Evolutionary conservation across 805 yeast genomes (phyloP).

Genomic region (Wickerhamomyces mucosus): DNA sequence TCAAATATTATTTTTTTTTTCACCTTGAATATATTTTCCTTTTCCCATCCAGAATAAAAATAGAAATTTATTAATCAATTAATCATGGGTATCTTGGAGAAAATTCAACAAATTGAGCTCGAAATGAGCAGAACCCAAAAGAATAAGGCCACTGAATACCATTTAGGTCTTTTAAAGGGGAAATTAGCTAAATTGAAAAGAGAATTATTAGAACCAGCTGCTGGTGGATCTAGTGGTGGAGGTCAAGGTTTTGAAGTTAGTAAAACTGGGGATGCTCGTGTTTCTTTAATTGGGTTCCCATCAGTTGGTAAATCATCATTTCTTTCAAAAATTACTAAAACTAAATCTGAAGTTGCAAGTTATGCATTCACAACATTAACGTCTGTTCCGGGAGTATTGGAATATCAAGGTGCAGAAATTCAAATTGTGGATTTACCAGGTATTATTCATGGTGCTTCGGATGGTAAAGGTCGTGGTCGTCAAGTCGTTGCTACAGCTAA

Average conservation of each 20-base stretch:
- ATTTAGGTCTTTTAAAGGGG: constrained; percentile 87
- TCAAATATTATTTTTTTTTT: too few relatives aligned
- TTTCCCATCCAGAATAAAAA: not conserved
- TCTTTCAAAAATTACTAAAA: constrained; percentile 80
- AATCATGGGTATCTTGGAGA: constrained; percentile 14
- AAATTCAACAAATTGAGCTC: constrained; percentile 21
- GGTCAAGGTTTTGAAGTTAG: constrained; percentile 90
- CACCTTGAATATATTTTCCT: too few relatives aligned
- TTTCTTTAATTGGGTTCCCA: constrained; percentile 92
- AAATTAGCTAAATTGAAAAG: constrained; percentile 88
- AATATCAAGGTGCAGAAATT: constrained; percentile 93
- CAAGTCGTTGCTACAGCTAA: constrained; percentile 95
- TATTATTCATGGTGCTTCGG: constrained; percentile 91
- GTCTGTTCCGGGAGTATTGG: constrained; percentile 91
- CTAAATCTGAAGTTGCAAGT: constrained; percentile 90
- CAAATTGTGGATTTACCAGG: constrained; percentile 98
- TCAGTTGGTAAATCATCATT: constrained; percentile 96
- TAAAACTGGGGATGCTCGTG: constrained; percentile 94
- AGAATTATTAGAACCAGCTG: constrained; percentile 84
- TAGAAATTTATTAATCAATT: not conserved
- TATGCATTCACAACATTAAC: constrained; percentile 95
- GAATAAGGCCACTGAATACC: constrained; percentile 97
- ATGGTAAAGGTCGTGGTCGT: constrained; percentile 95
- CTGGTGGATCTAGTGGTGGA: constrained; percentile 51
- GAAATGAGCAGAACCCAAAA: constrained; percentile 94